Evolutionary conservation across 2,329 filamentous ascomycete species (phyloP).

Genomic region (Fusarium incarnatum): DNA sequence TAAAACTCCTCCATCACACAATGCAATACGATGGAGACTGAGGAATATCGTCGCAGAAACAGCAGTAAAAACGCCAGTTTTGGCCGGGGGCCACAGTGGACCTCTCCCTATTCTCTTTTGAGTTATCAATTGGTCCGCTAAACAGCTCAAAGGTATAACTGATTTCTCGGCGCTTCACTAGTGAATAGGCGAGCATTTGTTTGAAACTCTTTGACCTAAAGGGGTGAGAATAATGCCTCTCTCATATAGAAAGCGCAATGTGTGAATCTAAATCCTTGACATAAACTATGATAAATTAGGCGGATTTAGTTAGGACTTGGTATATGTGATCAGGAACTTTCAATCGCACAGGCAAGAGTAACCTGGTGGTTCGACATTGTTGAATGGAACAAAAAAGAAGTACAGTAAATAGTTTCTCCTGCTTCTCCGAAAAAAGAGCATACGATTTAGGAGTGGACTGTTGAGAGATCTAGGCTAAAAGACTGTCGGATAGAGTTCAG

Average conservation of each 20-base stretch:
- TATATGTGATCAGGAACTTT: conserved; percentile 7
- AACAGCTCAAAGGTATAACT: conserved; percentile 10
- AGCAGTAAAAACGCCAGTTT: conserved; percentile 13
- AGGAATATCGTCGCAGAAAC: conserved; percentile 11
- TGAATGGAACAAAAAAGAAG: background rate
- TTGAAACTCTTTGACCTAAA: conserved; percentile 15
- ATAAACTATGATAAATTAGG: background rate
- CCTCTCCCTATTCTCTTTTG: background rate
- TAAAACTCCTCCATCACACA: conserved; percentile 13
- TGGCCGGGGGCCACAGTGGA: conserved; percentile 18
- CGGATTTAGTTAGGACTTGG: conserved; percentile 7
- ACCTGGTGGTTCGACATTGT: conserved; percentile 15
- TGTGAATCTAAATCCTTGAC: conserved; percentile 8
- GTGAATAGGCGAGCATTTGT: conserved; percentile 5
- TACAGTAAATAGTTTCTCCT: conserved; percentile 1
- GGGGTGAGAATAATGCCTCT: conserved; percentile 1
- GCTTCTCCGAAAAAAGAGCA: conserved; percentile 6
- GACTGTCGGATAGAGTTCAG: background rate
- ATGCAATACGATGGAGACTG: conserved; percentile 5
- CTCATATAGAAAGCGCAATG: conserved; percentile 1
- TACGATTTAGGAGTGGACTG: conserved; percentile 1
- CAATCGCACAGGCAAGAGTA: too few relatives aligned
- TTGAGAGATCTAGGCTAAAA: conserved; percentile 6
- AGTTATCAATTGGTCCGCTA: conserved; percentile 37
- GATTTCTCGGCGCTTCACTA: conserved; percentile 29